Evolutionary conservation across 2,329 filamentous ascomycete genomes (phyloP).

Genomic region (Chrysoporthe puriensis): DNA sequence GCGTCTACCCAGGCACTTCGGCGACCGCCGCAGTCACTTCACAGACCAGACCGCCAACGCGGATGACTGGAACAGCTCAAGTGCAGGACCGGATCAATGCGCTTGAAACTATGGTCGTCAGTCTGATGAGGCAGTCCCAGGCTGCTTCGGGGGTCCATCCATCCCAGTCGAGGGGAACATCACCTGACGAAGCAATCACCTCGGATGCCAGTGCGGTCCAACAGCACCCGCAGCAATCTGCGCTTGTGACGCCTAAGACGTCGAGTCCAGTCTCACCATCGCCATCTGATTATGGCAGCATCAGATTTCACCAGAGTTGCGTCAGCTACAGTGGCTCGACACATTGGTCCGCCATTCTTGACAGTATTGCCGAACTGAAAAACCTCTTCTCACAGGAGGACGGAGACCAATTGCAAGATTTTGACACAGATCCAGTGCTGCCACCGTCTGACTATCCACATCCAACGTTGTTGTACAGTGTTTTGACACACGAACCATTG

Average conservation of each 20-base stretch:
- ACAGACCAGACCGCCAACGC: neutral
- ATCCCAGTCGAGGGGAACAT: constrained; percentile 7
- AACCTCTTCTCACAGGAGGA: constrained; percentile 37
- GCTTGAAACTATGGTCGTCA: constrained; percentile 38
- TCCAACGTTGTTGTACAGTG: constrained; percentile 41
- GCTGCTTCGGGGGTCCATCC: too few species aligned
- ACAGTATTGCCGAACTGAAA: constrained; percentile 45
- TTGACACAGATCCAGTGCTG: neutral
- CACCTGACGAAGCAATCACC: neutral
- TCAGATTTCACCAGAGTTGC: constrained; percentile 34
- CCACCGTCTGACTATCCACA: constrained; percentile 18
- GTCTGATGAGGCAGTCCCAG: constrained; percentile 34
- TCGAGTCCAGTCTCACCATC: constrained; percentile 4
- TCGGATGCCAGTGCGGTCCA: neutral
- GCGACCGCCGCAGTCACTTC: too few species aligned
- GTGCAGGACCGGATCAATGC: constrained; percentile 35
- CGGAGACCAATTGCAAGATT: constrained; percentile 31
- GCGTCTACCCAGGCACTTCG: constrained; percentile 29
- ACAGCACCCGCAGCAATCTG: neutral
- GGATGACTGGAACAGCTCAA: neutral
- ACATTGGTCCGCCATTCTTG: constrained; percentile 47
- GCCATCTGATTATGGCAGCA: constrained; percentile 38
- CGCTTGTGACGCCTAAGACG: neutral
- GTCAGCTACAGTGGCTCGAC: constrained; percentile 40
- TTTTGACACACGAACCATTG: constrained; percentile 31